phyloP scores from a whole-genome alignment of 2,329 filamentous ascomycete genomes.

The Chaetomium sp. region DNA sequence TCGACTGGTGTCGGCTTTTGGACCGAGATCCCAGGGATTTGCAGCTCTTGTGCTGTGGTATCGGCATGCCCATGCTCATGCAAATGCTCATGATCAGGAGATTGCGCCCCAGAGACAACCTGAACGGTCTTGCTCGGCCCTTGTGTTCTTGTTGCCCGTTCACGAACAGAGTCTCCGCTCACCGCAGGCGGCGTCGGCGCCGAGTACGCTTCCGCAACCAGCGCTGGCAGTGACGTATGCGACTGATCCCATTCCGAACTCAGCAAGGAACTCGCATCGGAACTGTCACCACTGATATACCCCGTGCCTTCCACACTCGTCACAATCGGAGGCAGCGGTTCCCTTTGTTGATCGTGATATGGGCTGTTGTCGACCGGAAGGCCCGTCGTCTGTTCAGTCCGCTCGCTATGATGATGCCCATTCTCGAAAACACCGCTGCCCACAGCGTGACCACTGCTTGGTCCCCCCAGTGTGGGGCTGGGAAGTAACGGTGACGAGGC shows the following conservation, averaged over 20 bases:
- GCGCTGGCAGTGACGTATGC: background rate
- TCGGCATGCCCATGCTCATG: too few species aligned
- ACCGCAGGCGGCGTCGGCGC: background rate
- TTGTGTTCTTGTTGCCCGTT: background rate
- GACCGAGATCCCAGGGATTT: slow-evolving; percentile 40
- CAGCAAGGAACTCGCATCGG: slow-evolving; percentile 31
- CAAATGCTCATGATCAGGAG: too few species aligned
- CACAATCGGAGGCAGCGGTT: slow-evolving; percentile 64
- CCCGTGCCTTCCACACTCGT: slow-evolving; percentile 62
- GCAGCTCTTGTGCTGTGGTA: background rate
- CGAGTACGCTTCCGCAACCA: background rate
- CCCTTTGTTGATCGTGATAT: slow-evolving; percentile 36
- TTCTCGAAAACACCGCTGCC: slow-evolving; percentile 49
- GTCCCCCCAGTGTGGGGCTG: slow-evolving; percentile 30
- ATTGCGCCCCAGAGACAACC: background rate
- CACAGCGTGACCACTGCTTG: slow-evolving; percentile 54
- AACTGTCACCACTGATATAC: slow-evolving; percentile 52
- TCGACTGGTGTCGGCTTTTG: slow-evolving; percentile 38
- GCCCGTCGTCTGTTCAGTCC: slow-evolving; percentile 36
- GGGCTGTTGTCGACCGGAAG: slow-evolving; percentile 50
- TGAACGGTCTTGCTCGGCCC: background rate
- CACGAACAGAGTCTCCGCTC: background rate
- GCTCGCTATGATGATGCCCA: slow-evolving; percentile 31
- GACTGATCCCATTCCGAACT: slow-evolving; percentile 34
- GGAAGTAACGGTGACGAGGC: slow-evolving; percentile 24